Evolutionary conservation across 2,329 filamentous ascomycete species (phyloP).

Genomic region (Aureobasidium mangrovei): DNA sequence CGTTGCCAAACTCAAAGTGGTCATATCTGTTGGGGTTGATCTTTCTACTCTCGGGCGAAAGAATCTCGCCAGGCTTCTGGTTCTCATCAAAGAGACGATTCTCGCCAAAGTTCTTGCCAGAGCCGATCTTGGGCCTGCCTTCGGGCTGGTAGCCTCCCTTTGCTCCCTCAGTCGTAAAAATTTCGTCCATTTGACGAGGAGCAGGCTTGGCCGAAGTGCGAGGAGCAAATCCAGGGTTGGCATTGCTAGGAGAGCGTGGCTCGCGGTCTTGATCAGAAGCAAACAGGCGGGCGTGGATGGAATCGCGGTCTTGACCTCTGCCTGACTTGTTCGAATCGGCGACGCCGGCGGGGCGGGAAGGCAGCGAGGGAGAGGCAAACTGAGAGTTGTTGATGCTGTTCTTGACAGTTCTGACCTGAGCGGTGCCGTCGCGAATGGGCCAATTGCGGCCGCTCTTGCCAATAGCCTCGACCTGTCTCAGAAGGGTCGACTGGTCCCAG

Average conservation of each 20-base stretch:
- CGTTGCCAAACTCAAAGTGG: conserved; percentile 76
- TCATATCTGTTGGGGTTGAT: conserved; percentile 71
- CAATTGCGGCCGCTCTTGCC: conserved; percentile 84
- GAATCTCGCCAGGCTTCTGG: conserved; percentile 33
- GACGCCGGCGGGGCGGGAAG: conserved; percentile 25
- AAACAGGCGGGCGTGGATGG: conserved; percentile 46
- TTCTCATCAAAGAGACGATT: conserved; percentile 51
- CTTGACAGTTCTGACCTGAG: conserved; percentile 61
- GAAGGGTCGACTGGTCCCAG: conserved; percentile 89
- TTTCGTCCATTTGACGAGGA: conserved; percentile 59
- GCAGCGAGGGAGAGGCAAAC: conserved; percentile 23
- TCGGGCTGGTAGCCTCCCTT: conserved; percentile 33
- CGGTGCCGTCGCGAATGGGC: conserved; percentile 82
- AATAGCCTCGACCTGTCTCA: conserved; percentile 91
- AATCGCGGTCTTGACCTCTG: conserved; percentile 9
- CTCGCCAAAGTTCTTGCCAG: conserved; percentile 42
- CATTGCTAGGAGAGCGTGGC: conserved; percentile 23
- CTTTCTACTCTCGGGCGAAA: conserved; percentile 42
- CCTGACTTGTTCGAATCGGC: conserved; percentile 22
- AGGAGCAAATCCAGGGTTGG: conserved; percentile 45
- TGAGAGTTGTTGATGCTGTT: conserved; percentile 23
- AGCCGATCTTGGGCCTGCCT: conserved; percentile 38
- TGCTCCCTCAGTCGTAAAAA: conserved; percentile 42
- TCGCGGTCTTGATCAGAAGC: conserved; percentile 57
- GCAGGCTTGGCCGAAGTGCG: conserved; percentile 63